Conservation (phyloP, 1,284 basidiomycete genomes). For the Apiotrichum mycotoxinovorans region DNA sequence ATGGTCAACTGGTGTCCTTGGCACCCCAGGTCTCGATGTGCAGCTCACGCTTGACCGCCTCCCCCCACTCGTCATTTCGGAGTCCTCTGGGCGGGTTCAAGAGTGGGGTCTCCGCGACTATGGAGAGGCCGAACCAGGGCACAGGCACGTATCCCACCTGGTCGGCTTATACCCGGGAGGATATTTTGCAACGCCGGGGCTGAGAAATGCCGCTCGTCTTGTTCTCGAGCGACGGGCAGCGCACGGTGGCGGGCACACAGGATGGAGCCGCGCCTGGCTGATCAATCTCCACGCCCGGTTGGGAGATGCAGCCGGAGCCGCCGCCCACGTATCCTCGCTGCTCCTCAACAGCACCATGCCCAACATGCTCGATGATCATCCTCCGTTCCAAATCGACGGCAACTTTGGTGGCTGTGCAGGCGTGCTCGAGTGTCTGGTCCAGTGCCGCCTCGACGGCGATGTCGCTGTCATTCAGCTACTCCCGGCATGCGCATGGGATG, state of each 20-base stretch:
- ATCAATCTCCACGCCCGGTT: constrained; percentile 10
- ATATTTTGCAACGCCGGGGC: background rate
- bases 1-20: background rate
- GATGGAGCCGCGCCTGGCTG: constrained; percentile 11
- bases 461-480: constrained; percentile 1
- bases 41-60: background rate
- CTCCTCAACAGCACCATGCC: constrained; percentile 3
- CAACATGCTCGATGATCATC: constrained; percentile 14
- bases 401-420: constrained; percentile 13
- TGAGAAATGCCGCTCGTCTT: background rate
- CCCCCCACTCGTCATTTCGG: background rate
- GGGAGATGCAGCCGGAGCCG: background rate
- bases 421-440: constrained; percentile 12
- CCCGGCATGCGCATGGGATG: constrained; percentile 2
- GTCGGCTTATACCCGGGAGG: constrained; percentile 10
- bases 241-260: constrained; percentile 7
- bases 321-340: background rate
- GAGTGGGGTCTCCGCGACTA: constrained; percentile 10
- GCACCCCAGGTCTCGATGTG: background rate
- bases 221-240: background rate
- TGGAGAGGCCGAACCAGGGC: constrained; percentile 7
- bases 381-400: constrained; percentile 19
- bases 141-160: constrained; percentile 13
- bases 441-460: background rate
- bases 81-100: constrained; percentile 1